Evolutionary conservation across 192 early-diverging fungal species (phyloP), one percentile per base, ranked within the genome.

Genomic region (Podila clonocystis): DNA sequence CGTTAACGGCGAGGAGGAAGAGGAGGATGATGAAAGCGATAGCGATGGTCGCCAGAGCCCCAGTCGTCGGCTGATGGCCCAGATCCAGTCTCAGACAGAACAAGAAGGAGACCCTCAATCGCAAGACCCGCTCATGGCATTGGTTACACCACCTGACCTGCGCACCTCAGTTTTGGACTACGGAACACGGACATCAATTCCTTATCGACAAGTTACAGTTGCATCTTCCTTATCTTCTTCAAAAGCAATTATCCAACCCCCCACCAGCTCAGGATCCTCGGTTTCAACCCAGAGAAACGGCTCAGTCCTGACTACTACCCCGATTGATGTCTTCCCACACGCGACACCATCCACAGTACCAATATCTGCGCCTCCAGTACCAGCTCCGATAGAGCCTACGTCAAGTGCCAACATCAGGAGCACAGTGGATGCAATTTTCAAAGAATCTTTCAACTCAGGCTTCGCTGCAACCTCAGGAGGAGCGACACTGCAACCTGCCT

Each of bases 381-480:
- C 55, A 1, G 57, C 20, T 20, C 11, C 45, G 1, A 26, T 33
- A 38, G 8, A 24, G 20, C 63, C 49, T 17, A 62, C 38, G n/a
- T 26, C 48, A 2, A 33, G 52, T 22, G 57, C 55, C 19, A 72
- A 17, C 29, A 58, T 9, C n/a, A 77, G 41, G 24, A 55, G n/a
- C 24, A 24, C 52, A 55, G 52, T 79, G 13, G 69, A 64, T 15
- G 22, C 69, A 7, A 63, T 70, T 22, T 79, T 79, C 45, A 52
- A 50, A 24, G 58, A 67, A 8, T 79, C 75, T 0, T 67, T 79
- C 30, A 70, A 64, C 70, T 55, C 69, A 48, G 75, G 69, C 62
- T 72, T 79, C 33, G 75, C 70, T 12, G 55, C 75, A 24, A 57
- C 75, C 24, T 79, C 75, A n/a, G 62, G 30, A 55, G 52, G 52